These are phyloP conservation scores for Tricharina praecox DNA, from an alignment of 495 filamentous ascomycete genomes.

Conservation along the genomic window DNA sequence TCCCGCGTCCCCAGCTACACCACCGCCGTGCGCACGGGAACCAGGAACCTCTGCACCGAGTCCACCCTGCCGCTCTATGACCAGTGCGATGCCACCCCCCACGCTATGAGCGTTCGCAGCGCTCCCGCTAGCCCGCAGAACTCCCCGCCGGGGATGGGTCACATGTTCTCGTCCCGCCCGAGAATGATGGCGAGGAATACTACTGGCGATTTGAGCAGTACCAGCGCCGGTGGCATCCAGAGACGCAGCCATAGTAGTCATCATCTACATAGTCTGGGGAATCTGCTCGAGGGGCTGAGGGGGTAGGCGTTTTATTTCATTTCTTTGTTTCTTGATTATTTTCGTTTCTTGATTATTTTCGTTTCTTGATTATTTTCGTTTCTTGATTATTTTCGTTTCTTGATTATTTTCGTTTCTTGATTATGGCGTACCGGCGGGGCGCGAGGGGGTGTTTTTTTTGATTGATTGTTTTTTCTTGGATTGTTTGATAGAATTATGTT, in stretches of 20 bases:
- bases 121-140: neutral
- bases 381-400: too few species aligned
- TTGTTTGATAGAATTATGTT: too few species aligned
- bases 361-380: too few species aligned
- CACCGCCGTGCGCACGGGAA: constrained; percentile 49
- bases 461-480: too few species aligned
- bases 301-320: constrained; percentile 11
- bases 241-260: neutral
- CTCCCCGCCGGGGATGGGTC: neutral
- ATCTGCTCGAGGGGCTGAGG: neutral
- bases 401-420: too few species aligned
- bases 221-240: neutral
- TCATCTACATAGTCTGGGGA: constrained; percentile 3
- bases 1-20: constrained; percentile 66
- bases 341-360: too few species aligned
- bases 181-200: neutral
- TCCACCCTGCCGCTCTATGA: constrained; percentile 2
- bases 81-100: neutral
- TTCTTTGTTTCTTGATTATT: too few species aligned
- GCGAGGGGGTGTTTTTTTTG: too few species aligned
- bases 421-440: too few species aligned
- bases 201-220: neutral
- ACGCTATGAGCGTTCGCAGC: neutral
- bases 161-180: neutral
- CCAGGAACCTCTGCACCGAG: constrained; percentile 28